Evolutionary conservation across 306 rosid species (phyloP).

Genomic region (Medicago ruthenica): DNA sequence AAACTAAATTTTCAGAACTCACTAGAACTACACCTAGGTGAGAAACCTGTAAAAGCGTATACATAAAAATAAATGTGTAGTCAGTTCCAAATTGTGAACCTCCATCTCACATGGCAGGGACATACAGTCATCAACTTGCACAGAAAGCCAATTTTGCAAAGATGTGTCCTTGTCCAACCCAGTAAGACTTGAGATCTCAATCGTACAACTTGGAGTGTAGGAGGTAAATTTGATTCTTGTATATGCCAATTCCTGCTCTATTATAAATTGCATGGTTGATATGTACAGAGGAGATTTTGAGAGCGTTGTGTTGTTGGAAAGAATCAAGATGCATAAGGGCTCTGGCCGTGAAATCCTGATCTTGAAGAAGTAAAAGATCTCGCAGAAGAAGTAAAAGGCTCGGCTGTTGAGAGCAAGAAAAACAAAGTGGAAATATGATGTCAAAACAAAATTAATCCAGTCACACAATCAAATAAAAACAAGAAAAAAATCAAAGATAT

Average conservation of each 20-base stretch:
- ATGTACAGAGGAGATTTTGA: conserved; percentile 56
- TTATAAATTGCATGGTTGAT: conserved; percentile 39
- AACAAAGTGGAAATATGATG: conserved; percentile 22
- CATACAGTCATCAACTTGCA: conserved; percentile 38
- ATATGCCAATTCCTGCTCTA: conserved; percentile 40
- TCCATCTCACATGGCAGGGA: conserved; percentile 36
- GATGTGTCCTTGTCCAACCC: conserved; percentile 35
- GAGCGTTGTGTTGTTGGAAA: conserved; percentile 27
- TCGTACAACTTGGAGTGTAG: conserved; percentile 41
- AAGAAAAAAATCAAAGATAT: neutral
- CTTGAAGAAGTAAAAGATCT: conserved; percentile 56
- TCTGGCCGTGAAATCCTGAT: conserved; percentile 46
- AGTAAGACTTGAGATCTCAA: conserved; percentile 35
- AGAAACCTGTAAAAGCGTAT: conserved; percentile 29
- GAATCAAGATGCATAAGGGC: conserved; percentile 43
- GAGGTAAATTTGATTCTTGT: conserved; percentile 38
- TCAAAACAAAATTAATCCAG: conserved; percentile 31
- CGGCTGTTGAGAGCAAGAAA: conserved; percentile 54
- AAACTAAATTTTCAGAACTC: conserved; percentile 28
- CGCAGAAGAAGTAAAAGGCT: conserved; percentile 54
- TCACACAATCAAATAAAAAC: neutral
- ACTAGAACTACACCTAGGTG: conserved; percentile 29
- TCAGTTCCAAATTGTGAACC: conserved; percentile 42
- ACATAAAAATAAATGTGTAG: conserved; percentile 32
- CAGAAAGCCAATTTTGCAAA: conserved; percentile 32